Evolutionary conservation across 768 basidiomycete genomes (phyloP).

Genomic region (Lactifluus subvellereus): DNA sequence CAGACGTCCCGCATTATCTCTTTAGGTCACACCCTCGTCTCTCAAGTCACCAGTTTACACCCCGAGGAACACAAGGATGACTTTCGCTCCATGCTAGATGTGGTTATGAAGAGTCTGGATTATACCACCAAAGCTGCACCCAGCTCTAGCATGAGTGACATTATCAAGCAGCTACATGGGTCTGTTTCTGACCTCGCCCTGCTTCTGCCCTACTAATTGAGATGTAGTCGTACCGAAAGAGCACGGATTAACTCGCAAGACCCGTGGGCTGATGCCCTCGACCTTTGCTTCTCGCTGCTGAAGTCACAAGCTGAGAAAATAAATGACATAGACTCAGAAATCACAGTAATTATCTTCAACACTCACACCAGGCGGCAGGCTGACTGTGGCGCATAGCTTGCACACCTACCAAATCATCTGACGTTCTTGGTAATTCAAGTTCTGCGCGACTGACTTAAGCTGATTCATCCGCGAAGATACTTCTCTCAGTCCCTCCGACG

Average conservation of each 20-base stretch:
- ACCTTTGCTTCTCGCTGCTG: slow-evolving; percentile 46
- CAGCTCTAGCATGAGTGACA: slow-evolving; percentile 48
- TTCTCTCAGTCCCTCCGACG: slow-evolving; percentile 50
- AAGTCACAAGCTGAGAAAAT: slow-evolving; percentile 44
- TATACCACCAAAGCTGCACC: slow-evolving; percentile 50
- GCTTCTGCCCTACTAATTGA: slow-evolving; percentile 10
- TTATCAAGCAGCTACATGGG: slow-evolving; percentile 54
- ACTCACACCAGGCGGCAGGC: background rate
- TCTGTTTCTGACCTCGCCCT: slow-evolving; percentile 32
- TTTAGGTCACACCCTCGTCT: slow-evolving; percentile 48
- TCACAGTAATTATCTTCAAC: slow-evolving; percentile 41
- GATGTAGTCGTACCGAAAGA: slow-evolving; percentile 53
- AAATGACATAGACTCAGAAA: slow-evolving; percentile 58
- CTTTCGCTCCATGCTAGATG: slow-evolving; percentile 47
- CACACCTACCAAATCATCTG: slow-evolving; percentile 51
- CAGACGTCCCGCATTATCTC: slow-evolving; percentile 49
- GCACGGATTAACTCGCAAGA: slow-evolving; percentile 65
- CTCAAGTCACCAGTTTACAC: slow-evolving; percentile 47
- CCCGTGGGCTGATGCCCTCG: slow-evolving; percentile 52
- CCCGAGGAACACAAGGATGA: slow-evolving; percentile 40
- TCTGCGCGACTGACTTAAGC: background rate
- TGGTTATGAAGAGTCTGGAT: slow-evolving; percentile 55
- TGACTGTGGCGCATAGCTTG: slow-evolving; percentile 9
- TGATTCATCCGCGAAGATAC: slow-evolving; percentile 37
- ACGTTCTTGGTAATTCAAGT: slow-evolving; percentile 52